A percentile compares a stretch with the other conserved stretches of the same genome.
Evolutionary conservation across 306 rosid genomes (phyloP).

Genomic region (Prunus davidiana): DNA sequence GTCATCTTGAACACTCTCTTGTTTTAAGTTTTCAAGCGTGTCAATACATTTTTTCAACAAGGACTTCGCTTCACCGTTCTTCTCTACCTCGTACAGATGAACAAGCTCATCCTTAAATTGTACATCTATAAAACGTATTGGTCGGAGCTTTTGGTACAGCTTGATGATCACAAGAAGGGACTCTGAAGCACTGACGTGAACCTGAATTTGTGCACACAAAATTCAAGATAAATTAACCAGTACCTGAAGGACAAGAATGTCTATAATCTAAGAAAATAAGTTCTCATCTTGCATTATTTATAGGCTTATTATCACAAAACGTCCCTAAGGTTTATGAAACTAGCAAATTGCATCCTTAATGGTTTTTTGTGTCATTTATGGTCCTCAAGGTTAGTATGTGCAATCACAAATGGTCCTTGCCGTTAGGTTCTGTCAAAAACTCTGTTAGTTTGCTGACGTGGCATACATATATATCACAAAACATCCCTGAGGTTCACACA

Average conservation of each 20-base stretch:
- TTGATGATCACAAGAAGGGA: conserved; percentile 67
- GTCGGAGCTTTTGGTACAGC: conserved; percentile 34
- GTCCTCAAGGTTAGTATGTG: too few relatives aligned
- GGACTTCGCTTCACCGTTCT: conserved; percentile 77
- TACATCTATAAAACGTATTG: conserved; percentile 23
- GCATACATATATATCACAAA: too few relatives aligned
- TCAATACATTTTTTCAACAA: conserved; percentile 47
- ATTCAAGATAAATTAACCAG: background rate
- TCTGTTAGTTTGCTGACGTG: too few relatives aligned
- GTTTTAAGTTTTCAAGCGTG: conserved; percentile 45
- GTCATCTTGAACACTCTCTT: conserved; percentile 14
- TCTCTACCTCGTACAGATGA: conserved; percentile 63
- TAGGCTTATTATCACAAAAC: background rate
- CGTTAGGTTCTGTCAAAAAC: too few relatives aligned
- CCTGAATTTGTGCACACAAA: conserved; percentile 41
- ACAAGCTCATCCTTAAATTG: conserved; percentile 55
- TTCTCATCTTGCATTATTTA: background rate
- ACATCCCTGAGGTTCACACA: too few relatives aligned
- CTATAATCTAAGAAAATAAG: background rate
- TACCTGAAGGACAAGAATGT: background rate
- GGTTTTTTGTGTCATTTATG: too few relatives aligned
- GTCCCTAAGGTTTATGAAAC: too few relatives aligned
- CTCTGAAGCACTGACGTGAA: conserved; percentile 79
- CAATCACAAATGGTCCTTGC: too few relatives aligned
- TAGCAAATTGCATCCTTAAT: too few relatives aligned